Evolutionary conservation across 1,284 basidiomycete genomes (phyloP), one percentile per base, ranked within the genome.

Genomic region (Rugiboletus extremiorientalis): DNA sequence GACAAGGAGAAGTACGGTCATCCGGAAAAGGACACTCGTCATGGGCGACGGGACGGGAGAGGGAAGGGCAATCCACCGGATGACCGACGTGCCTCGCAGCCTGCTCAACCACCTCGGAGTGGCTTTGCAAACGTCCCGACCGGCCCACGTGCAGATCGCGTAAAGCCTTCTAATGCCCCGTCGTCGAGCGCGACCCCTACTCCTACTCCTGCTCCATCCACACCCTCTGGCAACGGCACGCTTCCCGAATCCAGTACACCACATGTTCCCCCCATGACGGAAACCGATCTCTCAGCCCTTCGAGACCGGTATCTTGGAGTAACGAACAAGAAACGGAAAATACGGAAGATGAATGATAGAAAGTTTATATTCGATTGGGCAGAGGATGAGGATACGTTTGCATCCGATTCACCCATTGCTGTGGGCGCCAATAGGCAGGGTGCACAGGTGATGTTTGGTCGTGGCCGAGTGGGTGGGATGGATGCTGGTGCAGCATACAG

Each of bases 351-450:
- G 83, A 92, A 90, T 65, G 94, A 96, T 71, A 90, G 94, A 72
- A 96, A 96, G 74, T 94, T 98, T 71, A 89, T 96, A n/a, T 99
- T 99, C 69, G 96, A 98, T 71, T 98, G 96, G 96, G 95, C 94
- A 67, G 88, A 88, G 49, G 89, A 89, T 69, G 95, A 98, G 68
- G 95, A 98, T 72, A 97, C 95, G 18, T 87, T 88, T 66, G 78
- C 84, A 11, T 82, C 83, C 50, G 84, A 89, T 68, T 83, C 86
- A 23, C 83, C 84, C 31, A 75, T 83, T 27, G 82, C 84, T 25
- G 81, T 83, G 8, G 87, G 85, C 3, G 80, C 79, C 47, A 83
- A 83, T 50, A 78, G 86, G n/a, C 89, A 90, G 64, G 89, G 90
- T 20, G 90, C 91, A 2, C 88, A 89, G 64, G 84, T 92, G 34